Evolutionary conservation across 2,329 filamentous ascomycete genomes (phyloP).

Genomic region (Epichloe amarillans): DNA sequence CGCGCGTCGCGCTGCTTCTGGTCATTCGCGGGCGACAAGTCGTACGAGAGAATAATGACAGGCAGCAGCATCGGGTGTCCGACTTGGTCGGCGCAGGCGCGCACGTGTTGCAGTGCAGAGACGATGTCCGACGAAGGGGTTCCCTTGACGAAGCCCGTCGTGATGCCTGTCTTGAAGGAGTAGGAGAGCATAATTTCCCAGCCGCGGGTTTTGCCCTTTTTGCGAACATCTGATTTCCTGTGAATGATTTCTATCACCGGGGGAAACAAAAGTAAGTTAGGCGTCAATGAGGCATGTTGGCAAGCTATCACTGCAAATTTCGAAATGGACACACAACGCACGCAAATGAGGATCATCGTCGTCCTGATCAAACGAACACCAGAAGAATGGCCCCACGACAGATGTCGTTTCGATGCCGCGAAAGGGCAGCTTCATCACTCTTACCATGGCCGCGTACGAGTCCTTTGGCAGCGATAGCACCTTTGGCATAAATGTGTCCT

Average conservation of each 20-base stretch:
- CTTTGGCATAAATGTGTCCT: slow-evolving; percentile 43
- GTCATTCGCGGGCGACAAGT: slow-evolving; percentile 42
- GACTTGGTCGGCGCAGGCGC: slow-evolving; percentile 33
- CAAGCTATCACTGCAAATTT: too few species aligned
- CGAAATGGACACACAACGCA: slow-evolving; percentile 18
- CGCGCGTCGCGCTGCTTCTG: slow-evolving; percentile 49
- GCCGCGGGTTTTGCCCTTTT: slow-evolving; percentile 50
- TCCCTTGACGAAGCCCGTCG: slow-evolving; percentile 48
- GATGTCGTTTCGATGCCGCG: slow-evolving; percentile 44
- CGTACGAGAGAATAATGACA: slow-evolving; percentile 44
- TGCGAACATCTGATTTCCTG: slow-evolving; percentile 53
- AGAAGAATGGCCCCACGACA: slow-evolving; percentile 51
- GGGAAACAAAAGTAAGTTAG: too few species aligned
- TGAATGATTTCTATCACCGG: slow-evolving; percentile 40
- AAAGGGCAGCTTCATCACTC: slow-evolving; percentile 38
- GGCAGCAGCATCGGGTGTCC: slow-evolving; percentile 47
- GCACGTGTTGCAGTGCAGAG: slow-evolving; percentile 35
- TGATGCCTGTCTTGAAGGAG: slow-evolving; percentile 39
- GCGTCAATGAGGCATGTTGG: too few species aligned
- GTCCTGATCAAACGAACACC: slow-evolving; percentile 42
- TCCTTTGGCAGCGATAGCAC: slow-evolving; percentile 38
- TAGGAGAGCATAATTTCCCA: slow-evolving; percentile 53
- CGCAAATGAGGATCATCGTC: slow-evolving; percentile 43
- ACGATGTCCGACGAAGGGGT: slow-evolving; percentile 43
- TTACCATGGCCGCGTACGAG: slow-evolving; percentile 43